Percentiles rank a stretch among this genome's conserved stretches.
phyloP scores from a whole-genome alignment of 2,329 filamentous ascomycete species.

The Hymenoscyphus scutula region DNA sequence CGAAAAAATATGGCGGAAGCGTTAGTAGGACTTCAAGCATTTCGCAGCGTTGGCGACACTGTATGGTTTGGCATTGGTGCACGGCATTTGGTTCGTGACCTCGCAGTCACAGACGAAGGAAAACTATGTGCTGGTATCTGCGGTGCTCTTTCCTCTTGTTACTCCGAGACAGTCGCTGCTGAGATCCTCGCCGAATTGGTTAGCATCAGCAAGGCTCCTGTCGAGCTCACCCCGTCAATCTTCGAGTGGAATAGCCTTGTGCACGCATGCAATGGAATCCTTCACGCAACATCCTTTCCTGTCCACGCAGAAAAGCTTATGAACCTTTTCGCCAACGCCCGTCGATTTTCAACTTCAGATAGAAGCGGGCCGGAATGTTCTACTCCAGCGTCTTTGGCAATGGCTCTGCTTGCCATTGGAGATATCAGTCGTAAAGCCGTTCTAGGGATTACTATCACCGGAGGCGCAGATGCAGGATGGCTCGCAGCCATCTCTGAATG shows the following conservation, averaged over 20 bases:
- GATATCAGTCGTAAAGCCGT: background rate
- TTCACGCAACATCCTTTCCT: background rate
- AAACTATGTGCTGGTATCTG: slow-evolving; percentile 19
- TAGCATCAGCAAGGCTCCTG: slow-evolving; percentile 8
- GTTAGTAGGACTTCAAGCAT: slow-evolving; percentile 13
- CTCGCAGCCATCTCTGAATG: slow-evolving; percentile 26
- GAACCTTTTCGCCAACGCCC: background rate
- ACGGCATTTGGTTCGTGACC: slow-evolving; percentile 22
- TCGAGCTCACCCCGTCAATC: slow-evolving; percentile 16
- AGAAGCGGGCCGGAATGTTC: slow-evolving; percentile 12
- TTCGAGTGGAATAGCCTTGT: background rate
- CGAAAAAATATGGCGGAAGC: slow-evolving; percentile 15
- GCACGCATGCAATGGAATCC: background rate
- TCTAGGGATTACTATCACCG: slow-evolving; percentile 18
- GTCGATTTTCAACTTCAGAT: slow-evolving; percentile 1
- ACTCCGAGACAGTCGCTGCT: slow-evolving; percentile 10
- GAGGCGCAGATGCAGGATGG: slow-evolving; percentile 24
- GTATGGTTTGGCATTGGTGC: slow-evolving; percentile 30
- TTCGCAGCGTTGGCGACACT: slow-evolving; percentile 18
- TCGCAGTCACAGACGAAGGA: slow-evolving; percentile 26
- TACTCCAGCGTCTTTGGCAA: background rate
- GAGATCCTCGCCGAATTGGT: background rate
- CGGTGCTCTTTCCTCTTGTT: slow-evolving; percentile 22
- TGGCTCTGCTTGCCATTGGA: slow-evolving; percentile 9
- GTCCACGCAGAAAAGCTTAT: background rate